phyloP scores from a whole-genome alignment of 805 yeast genomes.

The Yarrowia bubula region DNA sequence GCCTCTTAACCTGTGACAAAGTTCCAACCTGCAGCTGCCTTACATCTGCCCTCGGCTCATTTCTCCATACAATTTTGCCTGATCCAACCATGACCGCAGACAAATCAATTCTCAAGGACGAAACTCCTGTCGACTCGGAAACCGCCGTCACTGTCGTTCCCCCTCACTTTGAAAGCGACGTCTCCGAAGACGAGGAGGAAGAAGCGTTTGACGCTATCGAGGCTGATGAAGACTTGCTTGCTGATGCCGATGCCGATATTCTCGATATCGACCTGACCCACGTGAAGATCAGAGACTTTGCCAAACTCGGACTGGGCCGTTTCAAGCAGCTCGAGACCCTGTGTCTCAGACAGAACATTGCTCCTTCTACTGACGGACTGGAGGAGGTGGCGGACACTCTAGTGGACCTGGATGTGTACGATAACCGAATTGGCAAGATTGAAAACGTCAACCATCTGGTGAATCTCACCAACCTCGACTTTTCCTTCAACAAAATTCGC shows the following conservation, averaged over 20 bases:
- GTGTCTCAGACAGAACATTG: conserved; percentile 78
- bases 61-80: background rate
- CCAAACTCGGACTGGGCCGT: conserved; percentile 48
- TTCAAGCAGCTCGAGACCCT: conserved; percentile 46
- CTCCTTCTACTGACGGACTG: conserved; percentile 69
- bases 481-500: conserved; percentile 86
- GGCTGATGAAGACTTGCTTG: conserved; percentile 57
- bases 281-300: conserved; percentile 51
- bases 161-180: conserved; percentile 1
- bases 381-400: conserved; percentile 58
- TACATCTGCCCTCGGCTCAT: too few species aligned
- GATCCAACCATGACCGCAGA: background rate
- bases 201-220: conserved; percentile 46
- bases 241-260: conserved; percentile 47
- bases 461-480: conserved; percentile 62
- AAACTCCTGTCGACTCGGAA: background rate
- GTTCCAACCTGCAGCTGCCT: too few species aligned
- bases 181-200: conserved; percentile 17
- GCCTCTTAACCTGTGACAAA: too few species aligned
- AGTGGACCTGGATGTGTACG: conserved; percentile 84
- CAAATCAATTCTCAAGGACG: background rate
- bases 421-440: conserved; percentile 85
- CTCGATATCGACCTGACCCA: conserved; percentile 59
- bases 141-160: background rate
- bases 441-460: conserved; percentile 54